phyloP scores from a whole-genome alignment of 768 basidiomycete genomes.

The Rhodotorula paludigena region DNA sequence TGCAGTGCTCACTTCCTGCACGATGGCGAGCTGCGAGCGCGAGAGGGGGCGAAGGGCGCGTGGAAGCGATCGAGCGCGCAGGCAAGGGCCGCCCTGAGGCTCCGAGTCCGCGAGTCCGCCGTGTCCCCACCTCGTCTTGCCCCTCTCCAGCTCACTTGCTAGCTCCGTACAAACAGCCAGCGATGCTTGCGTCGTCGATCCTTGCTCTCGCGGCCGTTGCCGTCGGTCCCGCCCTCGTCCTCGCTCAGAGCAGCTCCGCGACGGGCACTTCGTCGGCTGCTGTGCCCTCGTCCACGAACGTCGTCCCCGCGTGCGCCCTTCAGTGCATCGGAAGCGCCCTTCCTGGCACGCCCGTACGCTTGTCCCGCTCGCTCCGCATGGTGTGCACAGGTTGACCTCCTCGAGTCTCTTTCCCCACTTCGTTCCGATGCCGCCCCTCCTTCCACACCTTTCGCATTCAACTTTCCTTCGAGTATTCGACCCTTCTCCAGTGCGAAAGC shows the following conservation, averaged over 20 bases:
- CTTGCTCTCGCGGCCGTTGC: background rate
- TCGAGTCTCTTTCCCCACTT: background rate
- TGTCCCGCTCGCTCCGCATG: background rate
- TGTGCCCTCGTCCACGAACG: background rate
- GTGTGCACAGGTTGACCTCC: background rate
- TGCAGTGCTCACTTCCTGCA: too few species aligned
- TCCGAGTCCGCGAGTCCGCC: background rate
- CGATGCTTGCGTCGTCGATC: background rate
- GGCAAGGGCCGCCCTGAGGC: too few species aligned
- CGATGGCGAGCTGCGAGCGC: too few species aligned
- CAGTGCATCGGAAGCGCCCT: constrained; percentile 5
- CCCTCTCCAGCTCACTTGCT: background rate
- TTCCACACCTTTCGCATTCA: background rate
- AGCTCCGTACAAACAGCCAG: background rate
- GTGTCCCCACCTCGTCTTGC: background rate
- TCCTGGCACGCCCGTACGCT: constrained; percentile 3
- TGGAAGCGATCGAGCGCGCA: too few species aligned
- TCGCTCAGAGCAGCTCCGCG: background rate
- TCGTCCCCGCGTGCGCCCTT: constrained; percentile 25
- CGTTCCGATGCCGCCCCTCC: background rate
- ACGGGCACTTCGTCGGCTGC: background rate
- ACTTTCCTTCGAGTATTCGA: too few species aligned
- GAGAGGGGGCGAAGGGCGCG: background rate
- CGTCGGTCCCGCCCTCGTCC: background rate
- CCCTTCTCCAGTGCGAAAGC: constrained; percentile 5